Evolutionary conservation across 768 basidiomycete genomes (phyloP).

Genomic region (Pleurotus tuoliensis): DNA sequence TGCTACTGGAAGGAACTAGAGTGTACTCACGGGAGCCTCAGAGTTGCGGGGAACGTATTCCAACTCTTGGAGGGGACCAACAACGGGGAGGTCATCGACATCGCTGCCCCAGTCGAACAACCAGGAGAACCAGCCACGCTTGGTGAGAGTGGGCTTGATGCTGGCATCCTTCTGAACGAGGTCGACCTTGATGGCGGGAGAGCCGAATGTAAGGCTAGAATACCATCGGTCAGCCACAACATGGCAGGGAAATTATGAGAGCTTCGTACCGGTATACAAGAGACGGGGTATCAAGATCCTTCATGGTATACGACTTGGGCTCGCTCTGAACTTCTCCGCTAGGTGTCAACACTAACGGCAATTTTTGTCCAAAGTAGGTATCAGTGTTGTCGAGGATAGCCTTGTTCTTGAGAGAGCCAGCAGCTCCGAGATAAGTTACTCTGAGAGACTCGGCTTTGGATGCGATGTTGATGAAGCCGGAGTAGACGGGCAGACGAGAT

Average conservation of each 20-base stretch:
- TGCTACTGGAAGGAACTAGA: neutral
- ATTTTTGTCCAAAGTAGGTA: constrained; percentile 6
- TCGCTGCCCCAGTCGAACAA: neutral
- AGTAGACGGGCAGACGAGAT: constrained; percentile 51
- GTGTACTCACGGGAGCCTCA: constrained; percentile 24
- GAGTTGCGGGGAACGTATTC: constrained; percentile 46
- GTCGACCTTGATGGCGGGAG: constrained; percentile 42
- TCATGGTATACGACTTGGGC: constrained; percentile 46
- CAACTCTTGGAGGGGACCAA: constrained; percentile 47
- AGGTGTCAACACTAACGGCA: constrained; percentile 39
- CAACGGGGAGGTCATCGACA: constrained; percentile 16
- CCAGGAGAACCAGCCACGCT: constrained; percentile 19
- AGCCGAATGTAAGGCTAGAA: constrained; percentile 43
- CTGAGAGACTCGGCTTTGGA: constrained; percentile 33
- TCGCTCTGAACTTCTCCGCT: constrained; percentile 33
- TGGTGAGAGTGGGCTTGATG: constrained; percentile 21
- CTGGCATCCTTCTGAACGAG: constrained; percentile 41
- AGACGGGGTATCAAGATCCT: constrained; percentile 35
- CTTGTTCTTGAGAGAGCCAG: constrained; percentile 1
- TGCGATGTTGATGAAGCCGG: constrained; percentile 51
- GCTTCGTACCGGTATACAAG: constrained; percentile 31
- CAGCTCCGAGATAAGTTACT: constrained; percentile 42
- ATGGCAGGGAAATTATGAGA: neutral
- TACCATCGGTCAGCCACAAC: neutral
- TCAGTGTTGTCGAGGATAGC: constrained; percentile 6